Base-by-base conservation (phyloP, 2,329 filamentous ascomycete species). In the Pyrenophora seminiperda region DNA sequence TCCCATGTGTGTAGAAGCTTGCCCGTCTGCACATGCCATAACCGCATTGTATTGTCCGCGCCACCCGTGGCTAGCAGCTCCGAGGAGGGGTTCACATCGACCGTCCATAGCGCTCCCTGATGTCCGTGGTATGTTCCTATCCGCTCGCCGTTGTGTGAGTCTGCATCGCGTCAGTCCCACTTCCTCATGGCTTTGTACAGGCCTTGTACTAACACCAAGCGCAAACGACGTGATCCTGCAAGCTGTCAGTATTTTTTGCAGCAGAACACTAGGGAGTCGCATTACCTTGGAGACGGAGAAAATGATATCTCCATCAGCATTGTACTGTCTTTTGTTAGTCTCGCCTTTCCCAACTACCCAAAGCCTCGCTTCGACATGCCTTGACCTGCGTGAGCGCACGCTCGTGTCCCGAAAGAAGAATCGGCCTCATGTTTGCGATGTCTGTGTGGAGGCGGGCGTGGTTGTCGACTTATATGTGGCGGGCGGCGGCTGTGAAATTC, bases 1-100 rank as follows among this genome's bases (percentile, higher is more conserved):
- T 99, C 92, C 94, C 94, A 99, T 49, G 89, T 90, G 86, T 97
- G 97, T 70, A 99, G 83, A 73, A 90, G 88, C 74, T 90, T 90
- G 73, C 94, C 94, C 13, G 89, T 89, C 83, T 91, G 89, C 74
- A 97, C 83, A 73, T 99, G 91, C 94, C 94, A 99, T 69, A 99
- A 83, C 71, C 92, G 87, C 77, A 99, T 93, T 36, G 93, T 97
- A 83, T 97, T 97, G 81, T 99, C 94, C 76, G 94, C 94, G 66
- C 92, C 94, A 68, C 94, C 94, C 55, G 90, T 95, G 71, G 93
- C 94, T 72, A 97, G 87, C 72, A 99, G 85, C 68, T 89, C 90
- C 59, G 88, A 90, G 68, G 91, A 91, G 61, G 93, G 92, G 79
- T 96, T 90, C 71, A 96, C 88, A 73, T 99, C 94, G 76, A 99